A percentile compares a stretch with the other conserved stretches of the same genome.
Conservation (phyloP, 2,329 filamentous ascomycete species). For the Myriangium duriaei region DNA sequence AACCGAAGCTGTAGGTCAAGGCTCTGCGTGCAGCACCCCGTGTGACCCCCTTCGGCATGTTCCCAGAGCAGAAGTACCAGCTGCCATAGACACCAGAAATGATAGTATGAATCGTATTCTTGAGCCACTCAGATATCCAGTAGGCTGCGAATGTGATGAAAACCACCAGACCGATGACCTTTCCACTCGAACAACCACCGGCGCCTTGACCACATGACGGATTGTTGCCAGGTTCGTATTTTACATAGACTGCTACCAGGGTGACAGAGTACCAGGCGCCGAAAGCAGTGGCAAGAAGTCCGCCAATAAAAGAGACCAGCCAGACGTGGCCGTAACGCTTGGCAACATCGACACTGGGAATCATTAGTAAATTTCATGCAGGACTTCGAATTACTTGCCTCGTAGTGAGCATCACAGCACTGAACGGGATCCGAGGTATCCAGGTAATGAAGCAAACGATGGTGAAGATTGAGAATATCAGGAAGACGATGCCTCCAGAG, state of each 20-base stretch:
- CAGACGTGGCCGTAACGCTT: constrained; percentile 79
- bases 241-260: constrained; percentile 72
- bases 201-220: constrained; percentile 41
- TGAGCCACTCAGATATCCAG: constrained; percentile 88
- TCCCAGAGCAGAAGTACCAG: constrained; percentile 72
- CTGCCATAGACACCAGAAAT: constrained; percentile 82
- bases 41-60: constrained; percentile 65
- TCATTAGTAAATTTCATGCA: neutral
- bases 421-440: constrained; percentile 85
- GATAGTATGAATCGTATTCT: constrained; percentile 82
- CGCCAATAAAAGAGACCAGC: constrained; percentile 71
- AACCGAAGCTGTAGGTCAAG: constrained; percentile 84
- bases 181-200: constrained; percentile 58
- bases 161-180: constrained; percentile 70
- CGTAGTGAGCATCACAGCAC: constrained; percentile 76
- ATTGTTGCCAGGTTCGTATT: constrained; percentile 58
- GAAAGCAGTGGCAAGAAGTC: constrained; percentile 61
- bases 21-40: constrained; percentile 71
- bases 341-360: constrained; percentile 59
- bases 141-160: constrained; percentile 88
- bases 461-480: constrained; percentile 69
- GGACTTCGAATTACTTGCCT: constrained; percentile 15
- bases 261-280: constrained; percentile 80
- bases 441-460: constrained; percentile 77
- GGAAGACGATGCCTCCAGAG: constrained; percentile 75